Base-by-base conservation (phyloP, 106 monocot genomes). In the Agapanthus africanus region DNA sequence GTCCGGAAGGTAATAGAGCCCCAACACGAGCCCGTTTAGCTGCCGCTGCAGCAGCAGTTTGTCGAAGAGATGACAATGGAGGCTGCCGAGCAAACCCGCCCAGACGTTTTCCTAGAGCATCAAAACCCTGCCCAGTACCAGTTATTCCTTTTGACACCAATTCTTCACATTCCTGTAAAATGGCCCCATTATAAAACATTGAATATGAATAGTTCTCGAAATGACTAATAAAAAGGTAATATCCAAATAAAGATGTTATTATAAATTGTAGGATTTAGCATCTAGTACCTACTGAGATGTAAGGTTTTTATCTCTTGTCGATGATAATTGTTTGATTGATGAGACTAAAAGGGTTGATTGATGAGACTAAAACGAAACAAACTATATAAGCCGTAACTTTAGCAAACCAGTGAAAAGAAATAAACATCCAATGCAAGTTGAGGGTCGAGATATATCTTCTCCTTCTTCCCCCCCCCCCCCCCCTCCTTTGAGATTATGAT, bases 101-200 rank as follows among this genome's bases (percentile, higher is more conserved):
- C 63, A 95, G 41, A 11, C 88, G 91, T 51, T 88, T 81, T 52
- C 91, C 91, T 69, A 77, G 76, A 67, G 78, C 81, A 82, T 91
- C 95, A 79, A 91, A 95, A 42, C 91, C 95, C 69, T 88, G 84
- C 9, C 91, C 91, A 66, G 86, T 70, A 9, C 88, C 91, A 60
- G 79, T 78, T 76, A 91, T 80, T 40, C 91, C 91, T 67, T 85
- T 86, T 16, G 86, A 70, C 6, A 95, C 69, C 54, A 95, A 73
- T 27, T 91, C 91, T 22, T 95, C 95, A 21, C 91, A 91, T 71
- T 95, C 87, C 87, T 87, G 68, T 70, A 7, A 35, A 1, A n/a
- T 61, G 61, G 35, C 35, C 28, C 56, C 11, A 33, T n/a, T 18
- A 32, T 32, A 61, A 61, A 19, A 61, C 35, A 19, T 4, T 7